Base-by-base conservation (phyloP, 1,284 basidiomycete genomes). In the Tilletia setariae region DNA sequence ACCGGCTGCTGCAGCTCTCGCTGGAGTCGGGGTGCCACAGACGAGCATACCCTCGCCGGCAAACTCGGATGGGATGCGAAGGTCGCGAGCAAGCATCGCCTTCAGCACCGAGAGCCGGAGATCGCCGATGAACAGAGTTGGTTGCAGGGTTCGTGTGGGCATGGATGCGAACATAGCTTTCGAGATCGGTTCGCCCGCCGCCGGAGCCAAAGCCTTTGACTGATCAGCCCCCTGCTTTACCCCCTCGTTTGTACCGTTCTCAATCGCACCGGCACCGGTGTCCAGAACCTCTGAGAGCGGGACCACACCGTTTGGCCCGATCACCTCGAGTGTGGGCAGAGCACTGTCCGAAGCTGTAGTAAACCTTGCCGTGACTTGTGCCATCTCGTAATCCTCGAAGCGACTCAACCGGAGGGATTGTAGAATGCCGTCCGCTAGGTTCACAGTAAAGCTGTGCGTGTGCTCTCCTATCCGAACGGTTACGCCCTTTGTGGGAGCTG, bases 311-410 rank as follows among this genome's bases (percentile, higher is more conserved):
- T 64, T 47, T 3, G 25, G 68, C 43, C 15, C 66, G 44, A 44
- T 68, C 62, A 66, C 75, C 69, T 85, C 85, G 42, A 87, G 83
- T 1, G 84, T 83, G 0, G 86, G 86, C 7, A 87, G 83, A 7
- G 85, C 84, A n/a, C 93, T 92, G 71, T 90, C 93, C 11, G 91
- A 89, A 63, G 91, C 89, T 59, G 89, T 88, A 3, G 90, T 87
- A 35, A 98, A 89, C 30, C 90, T 88, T 30, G 94, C 95, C 40
- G 89, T 89, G 47, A 98, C 89, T 82, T 90, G 94, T 21, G 91
- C 92, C 49, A 98, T 91, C 82, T 98, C 93, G 81, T 94, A 98
- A 78, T 96, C 95, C 79, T 98, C 96, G 79, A 97, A 96, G 91
- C 95, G 73, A 13, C 93, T 94, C 89, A 97, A 91, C 81, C 90